Evolutionary conservation across 176 grass and related monocot genomes (phyloP), one percentile per base, ranked within the genome.

Genomic region (Hordeum marinum): DNA sequence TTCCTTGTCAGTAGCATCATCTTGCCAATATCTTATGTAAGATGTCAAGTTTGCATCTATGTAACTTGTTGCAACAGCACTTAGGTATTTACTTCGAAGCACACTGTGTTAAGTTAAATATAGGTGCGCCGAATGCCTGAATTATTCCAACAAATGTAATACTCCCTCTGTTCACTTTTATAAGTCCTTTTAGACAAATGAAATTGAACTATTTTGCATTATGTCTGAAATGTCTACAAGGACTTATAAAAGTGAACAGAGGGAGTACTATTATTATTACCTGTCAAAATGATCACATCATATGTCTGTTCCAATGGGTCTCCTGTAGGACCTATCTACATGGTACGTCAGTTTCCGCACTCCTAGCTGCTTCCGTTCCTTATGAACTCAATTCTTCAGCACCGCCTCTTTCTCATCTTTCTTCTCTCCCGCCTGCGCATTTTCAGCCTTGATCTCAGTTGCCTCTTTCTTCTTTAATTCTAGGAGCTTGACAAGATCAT

Each of bases 401-500:
- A 18, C 63, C 27, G 9, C 64, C 15, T 66, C 14, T 1, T 34
- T 34, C 29, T 66, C 63, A 66, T 18, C 26, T 18, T 66, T 66
- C 29, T 34, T 66, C 26, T 64, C 61, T 14, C 48, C 73, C 52
- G n/a, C 63, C 17, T 48, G 18, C n/a, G 39, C 31, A 64, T 59
- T 80, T 40, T 7, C 84, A 45, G 75, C 59, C 52, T 79, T 57
- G 34, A 62, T 63, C 57, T 72, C 83, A 14, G 31, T 64, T 20
- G 6, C 80, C 23, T 80, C 74, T 36, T 80, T 77, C 34, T n/a
- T 79, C 83, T 88, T 92, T 78, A 79, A 81, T 10, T 72, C 88
- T 2, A 97, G 80, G 48, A 91, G 36, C 9, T 87, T 57, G 12
- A 91, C 55, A 9, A 93, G 65, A 41, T 86, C 87, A 9, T 48